Conservation (phyloP, 1,284 basidiomycete species). For the Leccinum griseonigrum region DNA sequence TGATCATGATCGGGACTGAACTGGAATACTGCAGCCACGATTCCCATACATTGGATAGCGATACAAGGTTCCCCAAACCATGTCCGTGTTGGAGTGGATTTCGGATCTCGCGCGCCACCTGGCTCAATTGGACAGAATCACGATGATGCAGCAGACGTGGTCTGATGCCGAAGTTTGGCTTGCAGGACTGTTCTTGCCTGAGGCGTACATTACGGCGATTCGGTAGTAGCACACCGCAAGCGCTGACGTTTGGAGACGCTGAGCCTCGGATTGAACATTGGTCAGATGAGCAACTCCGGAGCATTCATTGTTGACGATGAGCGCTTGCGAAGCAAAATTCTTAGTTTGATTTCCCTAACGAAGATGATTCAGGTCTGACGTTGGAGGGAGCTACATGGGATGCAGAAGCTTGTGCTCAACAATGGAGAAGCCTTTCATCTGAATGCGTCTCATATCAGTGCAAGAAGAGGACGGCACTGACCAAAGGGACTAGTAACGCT, state of each 20-base stretch:
- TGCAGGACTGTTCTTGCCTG: slow-evolving; percentile 92
- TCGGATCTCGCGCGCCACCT: slow-evolving; percentile 79
- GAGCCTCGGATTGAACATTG: slow-evolving; percentile 75
- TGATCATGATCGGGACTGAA: slow-evolving; percentile 1
- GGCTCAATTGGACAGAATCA: slow-evolving; percentile 75
- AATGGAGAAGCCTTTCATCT: slow-evolving; percentile 78
- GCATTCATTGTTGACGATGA: slow-evolving; percentile 85
- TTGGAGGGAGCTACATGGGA: slow-evolving; percentile 84
- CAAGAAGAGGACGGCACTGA: slow-evolving; percentile 50
- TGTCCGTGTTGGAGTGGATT: slow-evolving; percentile 83
- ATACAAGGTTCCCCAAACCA: slow-evolving; percentile 83
- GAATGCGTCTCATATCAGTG: slow-evolving; percentile 80
- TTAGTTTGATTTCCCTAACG: slow-evolving; percentile 11
- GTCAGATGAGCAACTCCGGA: slow-evolving; percentile 67
- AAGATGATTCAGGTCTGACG: slow-evolving; percentile 60
- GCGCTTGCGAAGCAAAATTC: slow-evolving; percentile 24
- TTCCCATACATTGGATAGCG: slow-evolving; percentile 82
- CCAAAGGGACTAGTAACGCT: slow-evolving; percentile 61
- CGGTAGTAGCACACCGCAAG: slow-evolving; percentile 91
- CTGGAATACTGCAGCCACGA: slow-evolving; percentile 56
- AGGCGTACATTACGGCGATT: slow-evolving; percentile 92
- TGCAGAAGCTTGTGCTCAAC: slow-evolving; percentile 60
- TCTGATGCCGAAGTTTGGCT: slow-evolving; percentile 83
- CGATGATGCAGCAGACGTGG: slow-evolving; percentile 57
- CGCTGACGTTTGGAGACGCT: slow-evolving; percentile 90